Conservation (phyloP, 192 early-diverging fungal genomes). For the Gonapodya prolifera region DNA sequence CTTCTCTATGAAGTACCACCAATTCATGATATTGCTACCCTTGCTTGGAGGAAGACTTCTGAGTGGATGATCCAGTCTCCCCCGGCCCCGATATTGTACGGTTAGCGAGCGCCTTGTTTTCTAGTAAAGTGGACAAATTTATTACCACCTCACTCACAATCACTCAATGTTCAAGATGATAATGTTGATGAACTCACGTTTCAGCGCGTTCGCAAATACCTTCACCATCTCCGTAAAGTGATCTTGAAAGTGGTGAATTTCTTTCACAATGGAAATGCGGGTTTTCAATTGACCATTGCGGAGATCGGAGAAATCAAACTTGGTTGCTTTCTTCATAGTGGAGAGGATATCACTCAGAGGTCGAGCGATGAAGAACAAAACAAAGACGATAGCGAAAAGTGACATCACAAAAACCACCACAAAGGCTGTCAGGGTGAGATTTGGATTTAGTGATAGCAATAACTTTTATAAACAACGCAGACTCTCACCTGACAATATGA, state of each 20-base stretch:
- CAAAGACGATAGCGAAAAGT: not conserved
- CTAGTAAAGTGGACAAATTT: not conserved
- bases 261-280: not conserved
- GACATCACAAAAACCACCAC: not conserved
- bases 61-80: too few relatives aligned
- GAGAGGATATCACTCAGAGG: not conserved
- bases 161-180: not conserved
- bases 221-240: not conserved
- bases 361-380: not conserved
- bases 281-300: not conserved
- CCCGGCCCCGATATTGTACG: too few relatives aligned
- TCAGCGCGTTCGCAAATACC: not conserved
- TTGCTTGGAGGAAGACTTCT: too few relatives aligned
- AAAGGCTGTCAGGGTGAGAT: not conserved
- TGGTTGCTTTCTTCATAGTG: not conserved
- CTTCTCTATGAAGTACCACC: too few relatives aligned
- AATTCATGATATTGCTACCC: too few relatives aligned
- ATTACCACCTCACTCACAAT: not conserved
- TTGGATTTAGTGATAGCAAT: not conserved
- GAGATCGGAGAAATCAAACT: not conserved
- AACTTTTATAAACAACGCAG: not conserved
- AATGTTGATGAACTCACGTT: not conserved
- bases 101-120: not conserved
- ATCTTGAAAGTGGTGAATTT: not conserved
- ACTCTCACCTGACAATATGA: not conserved